Conservation (phyloP, 495 filamentous ascomycete species). For the Wilcoxina mikolae region DNA sequence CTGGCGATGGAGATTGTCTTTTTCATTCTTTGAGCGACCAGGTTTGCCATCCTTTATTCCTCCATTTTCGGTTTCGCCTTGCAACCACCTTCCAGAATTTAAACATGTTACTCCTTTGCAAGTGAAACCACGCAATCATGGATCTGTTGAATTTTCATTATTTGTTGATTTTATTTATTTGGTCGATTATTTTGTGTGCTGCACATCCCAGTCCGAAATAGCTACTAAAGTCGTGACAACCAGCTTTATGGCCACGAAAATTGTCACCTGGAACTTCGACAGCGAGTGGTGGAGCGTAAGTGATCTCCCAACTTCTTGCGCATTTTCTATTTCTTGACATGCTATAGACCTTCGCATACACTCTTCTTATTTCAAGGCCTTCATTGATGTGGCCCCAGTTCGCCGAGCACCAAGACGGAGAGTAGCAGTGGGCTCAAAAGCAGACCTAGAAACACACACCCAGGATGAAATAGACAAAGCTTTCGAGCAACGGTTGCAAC, state of each 20-base stretch:
- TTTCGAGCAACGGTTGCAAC: constrained; percentile 46
- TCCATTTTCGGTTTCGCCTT: not conserved
- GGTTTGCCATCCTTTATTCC: constrained; percentile 15
- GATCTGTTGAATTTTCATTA: not conserved
- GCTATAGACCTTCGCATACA: constrained; percentile 42
- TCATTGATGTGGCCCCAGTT: constrained; percentile 43
- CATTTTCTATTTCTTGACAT: not conserved
- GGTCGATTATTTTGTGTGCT: not conserved
- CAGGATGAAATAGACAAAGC: constrained; percentile 44
- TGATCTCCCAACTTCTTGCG: not conserved
- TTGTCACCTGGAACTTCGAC: constrained; percentile 45
- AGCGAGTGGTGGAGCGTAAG: constrained; percentile 39
- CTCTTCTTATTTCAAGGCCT: constrained; percentile 49
- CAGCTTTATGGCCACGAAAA: constrained; percentile 46
- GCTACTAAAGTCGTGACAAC: not conserved
- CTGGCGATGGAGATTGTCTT: constrained; percentile 53
- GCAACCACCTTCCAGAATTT: too few relatives aligned
- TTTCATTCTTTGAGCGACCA: constrained; percentile 68
- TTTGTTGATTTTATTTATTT: constrained; percentile 5
- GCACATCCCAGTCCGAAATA: not conserved
- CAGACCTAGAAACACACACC: constrained; percentile 31
- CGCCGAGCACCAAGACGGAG: constrained; percentile 34
- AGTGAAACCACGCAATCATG: not conserved
- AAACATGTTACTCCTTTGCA: not conserved
- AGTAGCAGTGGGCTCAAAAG: constrained; percentile 34